Conservation (phyloP, 2,329 filamentous ascomycete genomes). For the Clarireedia sp. region DNA sequence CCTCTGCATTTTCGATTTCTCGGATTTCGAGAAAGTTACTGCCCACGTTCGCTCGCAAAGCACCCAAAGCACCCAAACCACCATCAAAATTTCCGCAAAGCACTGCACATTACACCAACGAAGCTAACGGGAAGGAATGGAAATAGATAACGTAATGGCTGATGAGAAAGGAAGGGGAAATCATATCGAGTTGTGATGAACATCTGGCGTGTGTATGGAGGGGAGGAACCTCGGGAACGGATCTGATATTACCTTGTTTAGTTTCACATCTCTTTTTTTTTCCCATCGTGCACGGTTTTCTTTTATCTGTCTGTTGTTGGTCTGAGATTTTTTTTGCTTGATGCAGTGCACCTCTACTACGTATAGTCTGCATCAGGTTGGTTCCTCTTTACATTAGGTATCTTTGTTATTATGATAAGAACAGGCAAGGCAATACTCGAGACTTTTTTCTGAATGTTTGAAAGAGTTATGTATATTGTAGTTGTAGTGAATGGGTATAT, state of each 20-base stretch:
- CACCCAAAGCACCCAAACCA: not conserved
- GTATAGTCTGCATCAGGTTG: too few relatives aligned
- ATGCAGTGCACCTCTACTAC: not conserved
- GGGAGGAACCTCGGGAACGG: conserved; percentile 11
- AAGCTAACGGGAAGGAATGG: conserved; percentile 9
- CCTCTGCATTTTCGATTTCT: conserved; percentile 23
- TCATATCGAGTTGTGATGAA: conserved; percentile 17
- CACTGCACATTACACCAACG: conserved; percentile 14
- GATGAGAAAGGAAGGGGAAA: conserved; percentile 14
- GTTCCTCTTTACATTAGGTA: conserved; percentile 2
- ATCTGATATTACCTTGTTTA: conserved; percentile 7
- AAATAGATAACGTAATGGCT: conserved; percentile 27
- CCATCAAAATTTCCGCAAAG: conserved; percentile 24
- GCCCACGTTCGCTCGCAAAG: conserved; percentile 8
- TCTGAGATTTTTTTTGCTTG: conserved; percentile 4
- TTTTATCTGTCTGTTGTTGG: conserved; percentile 1
- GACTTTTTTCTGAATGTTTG: not conserved
- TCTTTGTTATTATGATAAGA: conserved; percentile 14
- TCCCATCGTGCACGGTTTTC: conserved; percentile 10
- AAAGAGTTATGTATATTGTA: conserved; percentile 1
- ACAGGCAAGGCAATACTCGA: conserved; percentile 11
- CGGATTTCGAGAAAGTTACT: conserved; percentile 11
- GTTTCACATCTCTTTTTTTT: conserved; percentile 10
- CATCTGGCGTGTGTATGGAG: conserved; percentile 26
- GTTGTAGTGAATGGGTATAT: conserved; percentile 5